These are phyloP conservation scores for Dioscorea alata DNA, from an alignment of 106 monocot species.

Conservation along the genomic window DNA sequence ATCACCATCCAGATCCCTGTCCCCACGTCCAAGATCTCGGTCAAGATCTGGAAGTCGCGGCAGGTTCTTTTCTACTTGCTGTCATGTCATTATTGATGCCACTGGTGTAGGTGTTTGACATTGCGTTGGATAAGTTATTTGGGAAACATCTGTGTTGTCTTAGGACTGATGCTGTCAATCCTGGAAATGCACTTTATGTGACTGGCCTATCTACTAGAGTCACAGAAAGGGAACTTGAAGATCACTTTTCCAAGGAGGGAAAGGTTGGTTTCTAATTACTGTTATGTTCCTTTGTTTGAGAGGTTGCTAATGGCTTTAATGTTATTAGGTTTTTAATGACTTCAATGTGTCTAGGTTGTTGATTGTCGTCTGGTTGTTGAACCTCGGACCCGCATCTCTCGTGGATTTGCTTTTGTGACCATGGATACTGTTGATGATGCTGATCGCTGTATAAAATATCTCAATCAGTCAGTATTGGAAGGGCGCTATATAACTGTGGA, in stretches of 20 bases:
- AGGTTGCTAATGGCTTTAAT: neutral
- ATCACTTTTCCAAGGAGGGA: constrained; percentile 87
- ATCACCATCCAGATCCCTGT: constrained; percentile 30
- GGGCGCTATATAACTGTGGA: constrained; percentile 87
- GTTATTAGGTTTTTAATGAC: neutral
- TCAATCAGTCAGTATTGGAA: constrained; percentile 77
- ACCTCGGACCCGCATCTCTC: constrained; percentile 71
- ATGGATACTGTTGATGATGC: constrained; percentile 81
- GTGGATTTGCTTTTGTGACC: constrained; percentile 92
- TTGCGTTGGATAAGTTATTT: neutral
- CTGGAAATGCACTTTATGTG: constrained; percentile 89
- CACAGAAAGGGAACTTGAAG: constrained; percentile 72
- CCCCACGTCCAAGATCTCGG: constrained; percentile 23
- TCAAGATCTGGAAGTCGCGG: constrained; percentile 41
- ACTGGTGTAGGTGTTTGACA: neutral
- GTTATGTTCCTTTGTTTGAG: neutral
- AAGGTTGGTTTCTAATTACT: constrained; percentile 36
- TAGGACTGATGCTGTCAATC: constrained; percentile 34
- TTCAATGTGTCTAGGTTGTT: constrained; percentile 32
- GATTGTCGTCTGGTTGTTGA: constrained; percentile 65
- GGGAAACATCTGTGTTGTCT: neutral
- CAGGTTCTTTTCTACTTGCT: constrained; percentile 17
- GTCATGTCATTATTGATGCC: neutral
- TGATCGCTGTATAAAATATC: constrained; percentile 78
- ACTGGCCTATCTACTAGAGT: constrained; percentile 90